Percentiles rank a stretch among this genome's conserved stretches.
These are phyloP conservation scores for Aspergillus affinis DNA, from an alignment of 495 filamentous ascomycete species.

Conservation along the genomic window DNA sequence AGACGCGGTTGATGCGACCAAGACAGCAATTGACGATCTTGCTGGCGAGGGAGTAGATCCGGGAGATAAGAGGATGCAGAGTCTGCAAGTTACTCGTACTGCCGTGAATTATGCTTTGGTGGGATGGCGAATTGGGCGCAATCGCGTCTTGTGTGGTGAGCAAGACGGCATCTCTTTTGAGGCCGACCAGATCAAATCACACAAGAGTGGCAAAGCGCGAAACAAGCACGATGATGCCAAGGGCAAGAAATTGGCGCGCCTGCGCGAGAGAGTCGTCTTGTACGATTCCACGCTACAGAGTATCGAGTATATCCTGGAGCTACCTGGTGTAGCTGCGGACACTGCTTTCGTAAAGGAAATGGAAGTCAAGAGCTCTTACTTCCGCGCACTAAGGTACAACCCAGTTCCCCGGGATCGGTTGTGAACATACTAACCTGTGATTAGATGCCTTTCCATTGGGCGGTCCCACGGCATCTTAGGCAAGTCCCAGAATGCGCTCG, in stretches of 20 bases:
- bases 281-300: constrained; percentile 90
- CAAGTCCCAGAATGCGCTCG: constrained; percentile 77
- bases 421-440: background rate
- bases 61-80: constrained; percentile 85
- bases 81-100: constrained; percentile 86
- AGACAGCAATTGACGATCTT: constrained; percentile 88
- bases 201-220: constrained; percentile 43
- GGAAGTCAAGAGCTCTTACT: constrained; percentile 76
- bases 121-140: constrained; percentile 91
- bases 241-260: constrained; percentile 67
- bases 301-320: constrained; percentile 82
- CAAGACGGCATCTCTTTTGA: constrained; percentile 70
- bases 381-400: constrained; percentile 78
- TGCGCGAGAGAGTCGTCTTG: constrained; percentile 87
- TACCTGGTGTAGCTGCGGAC: constrained; percentile 91
- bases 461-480: constrained; percentile 76
- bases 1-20: constrained; percentile 90
- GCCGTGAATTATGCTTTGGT: constrained; percentile 91
- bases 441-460: constrained; percentile 79
- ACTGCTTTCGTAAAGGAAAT: constrained; percentile 71
- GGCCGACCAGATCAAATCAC: constrained; percentile 49
- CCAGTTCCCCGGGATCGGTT: background rate
- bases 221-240: constrained; percentile 61
- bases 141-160: constrained; percentile 79
- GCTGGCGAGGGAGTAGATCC: constrained; percentile 78